A percentile compares a stretch with the other conserved stretches of the same genome.
These are phyloP conservation scores for Ogataea henricii DNA, from an alignment of 805 yeast species.

Conservation along the genomic window DNA sequence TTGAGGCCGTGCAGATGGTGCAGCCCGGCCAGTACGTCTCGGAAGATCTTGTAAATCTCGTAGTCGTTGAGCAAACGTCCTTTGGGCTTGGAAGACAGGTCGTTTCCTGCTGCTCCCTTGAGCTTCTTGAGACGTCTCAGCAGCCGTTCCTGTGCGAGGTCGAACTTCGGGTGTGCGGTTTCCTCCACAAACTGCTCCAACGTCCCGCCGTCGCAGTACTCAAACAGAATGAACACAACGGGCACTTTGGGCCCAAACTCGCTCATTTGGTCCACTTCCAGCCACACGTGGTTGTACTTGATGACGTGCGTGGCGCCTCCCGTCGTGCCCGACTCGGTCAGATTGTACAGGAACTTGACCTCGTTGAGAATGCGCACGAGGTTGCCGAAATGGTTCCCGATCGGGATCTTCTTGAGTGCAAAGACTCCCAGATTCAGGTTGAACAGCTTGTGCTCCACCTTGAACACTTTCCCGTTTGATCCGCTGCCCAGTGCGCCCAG, in stretches of 20 bases:
- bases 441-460: slow-evolving; percentile 80
- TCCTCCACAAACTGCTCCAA: slow-evolving; percentile 63
- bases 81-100: too few relatives aligned
- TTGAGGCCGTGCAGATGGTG: slow-evolving; percentile 70
- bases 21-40: slow-evolving; percentile 71
- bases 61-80: slow-evolving; percentile 43
- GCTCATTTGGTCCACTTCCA: slow-evolving; percentile 61
- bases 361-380: slow-evolving; percentile 72
- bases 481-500: slow-evolving; percentile 73
- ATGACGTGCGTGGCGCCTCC: slow-evolving; percentile 57
- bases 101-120: slow-evolving; percentile 5
- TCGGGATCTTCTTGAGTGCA: slow-evolving; percentile 83
- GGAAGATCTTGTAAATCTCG: slow-evolving; percentile 70
- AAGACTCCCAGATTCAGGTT: slow-evolving; percentile 72
- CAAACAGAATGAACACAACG: slow-evolving; percentile 75
- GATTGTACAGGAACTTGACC: slow-evolving; percentile 66
- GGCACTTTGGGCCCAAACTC: slow-evolving; percentile 59
- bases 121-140: slow-evolving; percentile 27
- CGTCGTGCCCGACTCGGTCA: slow-evolving; percentile 38
- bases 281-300: slow-evolving; percentile 89
- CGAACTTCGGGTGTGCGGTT: slow-evolving; percentile 38
- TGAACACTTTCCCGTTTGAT: slow-evolving; percentile 79
- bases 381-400: slow-evolving; percentile 74
- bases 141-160: slow-evolving; percentile 40
- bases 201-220: slow-evolving; percentile 88